These are phyloP conservation scores for Termitomyces sp. DNA, from an alignment of 768 basidiomycete species.

Conservation along the genomic window DNA sequence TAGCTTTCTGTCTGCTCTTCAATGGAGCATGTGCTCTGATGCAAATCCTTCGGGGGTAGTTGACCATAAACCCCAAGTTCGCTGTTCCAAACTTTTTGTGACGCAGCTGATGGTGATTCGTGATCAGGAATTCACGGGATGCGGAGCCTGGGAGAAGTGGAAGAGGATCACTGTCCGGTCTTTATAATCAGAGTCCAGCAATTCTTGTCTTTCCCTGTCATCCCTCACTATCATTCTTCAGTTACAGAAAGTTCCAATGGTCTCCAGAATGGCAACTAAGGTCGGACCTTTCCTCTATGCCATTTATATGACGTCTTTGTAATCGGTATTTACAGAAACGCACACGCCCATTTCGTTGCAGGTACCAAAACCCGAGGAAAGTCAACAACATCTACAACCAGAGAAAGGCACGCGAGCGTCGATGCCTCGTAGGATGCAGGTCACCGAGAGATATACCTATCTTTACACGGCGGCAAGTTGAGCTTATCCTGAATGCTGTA, in stretches of 20 bases:
- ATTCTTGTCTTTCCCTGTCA: not conserved
- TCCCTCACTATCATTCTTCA: not conserved
- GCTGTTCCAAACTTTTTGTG: not conserved
- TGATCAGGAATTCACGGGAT: not conserved
- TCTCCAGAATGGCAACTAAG: not conserved
- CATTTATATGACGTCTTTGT: too few relatives aligned
- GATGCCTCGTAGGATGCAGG: too few relatives aligned
- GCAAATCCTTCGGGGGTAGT: slow-evolving; percentile 1
- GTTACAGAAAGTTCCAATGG: not conserved
- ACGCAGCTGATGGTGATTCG: not conserved
- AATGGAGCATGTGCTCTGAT: slow-evolving; percentile 10
- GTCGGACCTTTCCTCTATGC: not conserved
- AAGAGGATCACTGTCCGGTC: not conserved
- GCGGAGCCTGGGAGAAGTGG: not conserved
- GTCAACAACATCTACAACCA: too few relatives aligned
- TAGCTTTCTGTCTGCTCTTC: not conserved
- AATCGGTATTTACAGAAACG: not conserved
- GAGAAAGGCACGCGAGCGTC: not conserved
- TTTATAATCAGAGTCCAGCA: not conserved
- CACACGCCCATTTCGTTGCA: too few relatives aligned
- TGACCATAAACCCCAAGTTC: too few relatives aligned
- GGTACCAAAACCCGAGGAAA: not conserved
- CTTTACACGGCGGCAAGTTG: not conserved
- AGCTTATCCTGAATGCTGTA: not conserved
- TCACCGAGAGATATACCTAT: not conserved